Base-by-base conservation (phyloP, 2,329 filamentous ascomycete species). In the Fusarium dlaminii region DNA sequence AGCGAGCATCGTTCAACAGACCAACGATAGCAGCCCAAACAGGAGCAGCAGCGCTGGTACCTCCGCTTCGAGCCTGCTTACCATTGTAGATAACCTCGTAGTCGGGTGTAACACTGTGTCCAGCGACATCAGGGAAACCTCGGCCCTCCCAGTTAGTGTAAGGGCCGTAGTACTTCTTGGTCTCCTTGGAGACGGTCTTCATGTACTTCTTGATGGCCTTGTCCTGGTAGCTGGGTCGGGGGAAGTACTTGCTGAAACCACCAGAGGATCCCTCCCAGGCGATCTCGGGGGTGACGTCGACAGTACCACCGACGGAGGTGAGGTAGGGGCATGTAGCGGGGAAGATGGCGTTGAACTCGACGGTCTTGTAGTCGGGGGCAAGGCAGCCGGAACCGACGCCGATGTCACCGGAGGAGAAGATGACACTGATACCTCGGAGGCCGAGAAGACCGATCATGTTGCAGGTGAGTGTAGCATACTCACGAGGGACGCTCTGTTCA, bases 221-320 rank as follows among this genome's bases (percentile, higher is more conserved):
- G 24, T 81, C 77, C 72, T 89, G 87, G 76, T 88, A 89, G 15
- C 77, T 74, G 0, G 88, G 87, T 4, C 86, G 73, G 3, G 81
- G 70, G 65, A 87, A 88, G 74, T 86, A 82, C 72, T 87, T 86
- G 68, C 82, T 84, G 78, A 88, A 88, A 15, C 86, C 86, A 32
- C 85, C 85, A 2, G 83, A 85, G 51, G 83, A 83, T 74, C 86
- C 85, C 4, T 82, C 83, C 24, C 84, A 82, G 10, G 80, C 84
- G 8, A 78, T 80, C 72, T 86, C 82, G 67, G 85, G 86, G 17
- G 86, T 86, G 49, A 82, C 80, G 72, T 87, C 86, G 3, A 84
- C 80, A 0, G 88, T 89, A 15, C 86, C 87, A 29, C 88, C 87
- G 2, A 89, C 87, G 8, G 85, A 82, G 1, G 86, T 88, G 27